phyloP scores from a whole-genome alignment of 768 basidiomycete genomes.

The Mycena filopes region DNA sequence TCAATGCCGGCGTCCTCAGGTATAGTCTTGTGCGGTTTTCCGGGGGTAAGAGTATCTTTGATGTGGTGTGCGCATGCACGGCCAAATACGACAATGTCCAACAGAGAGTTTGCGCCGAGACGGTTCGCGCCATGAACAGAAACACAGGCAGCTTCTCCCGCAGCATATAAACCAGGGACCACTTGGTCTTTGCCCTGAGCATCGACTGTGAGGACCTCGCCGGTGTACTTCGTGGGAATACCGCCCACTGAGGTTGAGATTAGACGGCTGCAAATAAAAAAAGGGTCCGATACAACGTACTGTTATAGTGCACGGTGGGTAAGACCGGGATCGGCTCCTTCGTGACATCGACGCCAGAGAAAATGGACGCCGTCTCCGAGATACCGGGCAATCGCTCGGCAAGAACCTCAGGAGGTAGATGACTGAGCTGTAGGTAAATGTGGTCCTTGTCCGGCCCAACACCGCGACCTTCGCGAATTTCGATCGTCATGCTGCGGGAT shows the following conservation, averaged over 20 bases:
- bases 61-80: slow-evolving; percentile 99
- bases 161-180: slow-evolving; percentile 97
- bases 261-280: slow-evolving; percentile 30
- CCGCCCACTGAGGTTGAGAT: slow-evolving; percentile 82
- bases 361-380: slow-evolving; percentile 99
- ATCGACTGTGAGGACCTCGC: slow-evolving; percentile 92
- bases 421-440: slow-evolving; percentile 95
- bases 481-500: slow-evolving; percentile 98
- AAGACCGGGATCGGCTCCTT: slow-evolving; percentile 99
- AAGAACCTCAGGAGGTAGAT: slow-evolving; percentile 94
- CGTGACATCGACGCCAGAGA: slow-evolving; percentile 98
- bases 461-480: slow-evolving; percentile 98
- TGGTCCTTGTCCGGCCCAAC: slow-evolving; percentile 99
- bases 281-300: slow-evolving; percentile 64
- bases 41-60: slow-evolving; percentile 87
- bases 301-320: slow-evolving; percentile 99
- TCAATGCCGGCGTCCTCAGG: slow-evolving; percentile 86
- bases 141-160: slow-evolving; percentile 98
- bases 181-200: slow-evolving; percentile 91
- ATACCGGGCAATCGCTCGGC: slow-evolving; percentile 98
- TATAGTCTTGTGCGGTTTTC: slow-evolving; percentile 90
- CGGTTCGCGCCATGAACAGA: slow-evolving; percentile 99
- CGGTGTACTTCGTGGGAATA: slow-evolving; percentile 98
- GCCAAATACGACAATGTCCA: slow-evolving; percentile 99
- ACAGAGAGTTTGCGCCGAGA: slow-evolving; percentile 97